Evolutionary conservation across 768 basidiomycete species (phyloP).

Genomic region (Russula emetica): DNA sequence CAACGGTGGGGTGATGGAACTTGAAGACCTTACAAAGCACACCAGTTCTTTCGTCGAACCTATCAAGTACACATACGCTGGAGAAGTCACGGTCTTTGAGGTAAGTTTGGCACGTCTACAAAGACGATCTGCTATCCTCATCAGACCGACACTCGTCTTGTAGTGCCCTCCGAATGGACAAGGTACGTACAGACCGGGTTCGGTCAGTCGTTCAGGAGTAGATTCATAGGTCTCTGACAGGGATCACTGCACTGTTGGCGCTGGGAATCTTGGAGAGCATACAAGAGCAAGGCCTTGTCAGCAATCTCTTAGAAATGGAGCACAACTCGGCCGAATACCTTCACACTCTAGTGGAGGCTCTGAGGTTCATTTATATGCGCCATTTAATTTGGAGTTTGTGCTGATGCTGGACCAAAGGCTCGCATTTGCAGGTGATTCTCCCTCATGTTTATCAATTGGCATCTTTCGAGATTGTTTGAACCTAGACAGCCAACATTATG

Average conservation of each 20-base stretch:
- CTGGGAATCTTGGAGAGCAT: slow-evolving; percentile 89
- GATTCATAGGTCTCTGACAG: slow-evolving; percentile 34
- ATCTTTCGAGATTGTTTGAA: background rate
- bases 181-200: slow-evolving; percentile 40
- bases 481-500: slow-evolving; percentile 80
- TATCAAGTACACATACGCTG: slow-evolving; percentile 83
- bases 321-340: slow-evolving; percentile 90
- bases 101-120: slow-evolving; percentile 38
- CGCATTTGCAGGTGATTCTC: slow-evolving; percentile 62
- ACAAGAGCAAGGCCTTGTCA: slow-evolving; percentile 65
- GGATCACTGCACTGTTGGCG: slow-evolving; percentile 88
- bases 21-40: slow-evolving; percentile 89
- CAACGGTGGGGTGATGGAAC: slow-evolving; percentile 88
- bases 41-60: slow-evolving; percentile 78
- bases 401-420: slow-evolving; percentile 33
- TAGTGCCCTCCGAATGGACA: slow-evolving; percentile 95
- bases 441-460: background rate
- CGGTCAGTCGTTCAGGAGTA: background rate
- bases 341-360: slow-evolving; percentile 79
- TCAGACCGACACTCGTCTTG: background rate
- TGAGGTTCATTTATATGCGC: slow-evolving; percentile 49
- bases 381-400: background rate
- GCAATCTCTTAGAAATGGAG: slow-evolving; percentile 70
- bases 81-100: slow-evolving; percentile 88
- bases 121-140: slow-evolving; percentile 5